Evolutionary conservation across 2,329 filamentous ascomycete species (phyloP), one percentile per base, ranked within the genome.

Genomic region (Lecanicillium sp.): DNA sequence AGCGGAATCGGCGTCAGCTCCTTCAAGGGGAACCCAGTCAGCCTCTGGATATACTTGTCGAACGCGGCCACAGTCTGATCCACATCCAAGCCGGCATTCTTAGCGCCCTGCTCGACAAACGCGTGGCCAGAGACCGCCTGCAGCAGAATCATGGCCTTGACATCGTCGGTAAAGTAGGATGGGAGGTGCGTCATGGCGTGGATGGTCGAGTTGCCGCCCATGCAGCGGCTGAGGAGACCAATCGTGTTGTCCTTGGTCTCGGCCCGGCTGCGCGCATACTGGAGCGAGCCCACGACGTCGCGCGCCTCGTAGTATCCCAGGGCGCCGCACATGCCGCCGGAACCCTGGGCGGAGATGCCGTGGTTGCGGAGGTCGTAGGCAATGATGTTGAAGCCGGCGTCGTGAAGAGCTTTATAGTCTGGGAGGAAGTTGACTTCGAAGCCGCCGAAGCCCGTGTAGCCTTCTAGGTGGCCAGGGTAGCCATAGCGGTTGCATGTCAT

Each of bases 341-440:
- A 36, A 17, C 15, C 37, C 20, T 27, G 22, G 5, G 30, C 41
- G 18, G 20, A 30, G 20, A 41, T 29, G 14, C 41, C 41, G 19
- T 40, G 17, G 28, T 43, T 41, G 17, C 38, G 41, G 7, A 43
- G 15, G 25, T 67, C 15, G 62, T 70, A 28, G 64, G 67, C 4
- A 10, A 43, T 29, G 14, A 43, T 30, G 29, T 43, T 43, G 11
- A 27, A 43, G 4, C 41, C 37, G 13, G 37, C 37, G 12, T 43
- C 41, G 30, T 40, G 41, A 7, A 43, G 41, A n/a, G 36, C 36
- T 29, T 43, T 43, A 17, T 33, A 40, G 41, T 43, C 41, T 4
- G 38, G 41, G 6, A 40, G 28, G 38, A 43, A 43, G 33, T 38
- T 43, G 8, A 43, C 17, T 9, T 43, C 38, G 4, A 43, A 37